Evolutionary conservation across 306 rosid genomes (phyloP).

Genomic region (Pyrus pyrifolia): DNA sequence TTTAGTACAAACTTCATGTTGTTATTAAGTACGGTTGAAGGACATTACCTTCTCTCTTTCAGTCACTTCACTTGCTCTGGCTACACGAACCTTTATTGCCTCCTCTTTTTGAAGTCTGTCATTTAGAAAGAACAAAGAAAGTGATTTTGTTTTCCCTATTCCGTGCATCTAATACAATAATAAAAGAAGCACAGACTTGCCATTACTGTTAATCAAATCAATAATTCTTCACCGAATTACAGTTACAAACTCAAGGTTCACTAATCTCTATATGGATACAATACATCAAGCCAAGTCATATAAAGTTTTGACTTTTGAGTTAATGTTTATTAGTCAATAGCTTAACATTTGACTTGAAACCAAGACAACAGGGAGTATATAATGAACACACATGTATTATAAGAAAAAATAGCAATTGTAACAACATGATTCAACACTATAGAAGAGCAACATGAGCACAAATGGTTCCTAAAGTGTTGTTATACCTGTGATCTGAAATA

Average conservation of each 20-base stretch:
- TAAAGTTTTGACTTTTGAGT: not conserved
- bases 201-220: not conserved
- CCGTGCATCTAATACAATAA: slow-evolving; percentile 14
- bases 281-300: not conserved
- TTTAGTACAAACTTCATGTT: not conserved
- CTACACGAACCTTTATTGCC: slow-evolving; percentile 77
- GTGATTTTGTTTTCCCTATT: not conserved
- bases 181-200: not conserved
- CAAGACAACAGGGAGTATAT: not conserved
- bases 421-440: not conserved
- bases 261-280: not conserved
- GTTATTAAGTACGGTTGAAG: not conserved
- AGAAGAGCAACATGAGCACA: not conserved
- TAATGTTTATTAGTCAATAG: not conserved
- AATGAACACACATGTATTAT: not conserved
- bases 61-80: slow-evolving; percentile 61
- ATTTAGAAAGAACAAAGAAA: slow-evolving; percentile 7
- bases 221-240: not conserved
- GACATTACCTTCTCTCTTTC: slow-evolving; percentile 86
- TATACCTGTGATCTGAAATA: slow-evolving; percentile 80
- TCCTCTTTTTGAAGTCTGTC: slow-evolving; percentile 82
- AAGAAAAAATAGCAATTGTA: not conserved
- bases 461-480: not conserved
- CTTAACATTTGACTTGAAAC: not conserved
- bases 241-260: not conserved